Conservation (phyloP, 208 protist species). For the Crithidia brevicula region DNA sequence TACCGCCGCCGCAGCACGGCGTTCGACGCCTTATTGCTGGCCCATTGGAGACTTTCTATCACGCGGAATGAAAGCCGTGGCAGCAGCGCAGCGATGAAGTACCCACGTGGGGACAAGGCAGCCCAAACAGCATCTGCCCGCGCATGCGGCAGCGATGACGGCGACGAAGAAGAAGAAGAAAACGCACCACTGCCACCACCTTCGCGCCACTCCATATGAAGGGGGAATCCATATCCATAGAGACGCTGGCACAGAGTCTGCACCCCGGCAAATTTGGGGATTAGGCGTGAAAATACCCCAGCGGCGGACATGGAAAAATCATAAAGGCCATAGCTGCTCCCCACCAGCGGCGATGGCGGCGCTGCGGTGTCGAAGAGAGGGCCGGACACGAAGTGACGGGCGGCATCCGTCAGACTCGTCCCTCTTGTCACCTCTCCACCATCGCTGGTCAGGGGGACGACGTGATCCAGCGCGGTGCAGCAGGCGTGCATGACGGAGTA, state of each 20-base stretch:
- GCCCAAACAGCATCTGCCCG: constrained; percentile 36
- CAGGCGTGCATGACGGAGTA: constrained; percentile 10
- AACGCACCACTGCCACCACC: background rate
- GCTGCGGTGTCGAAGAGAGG: constrained; percentile 17
- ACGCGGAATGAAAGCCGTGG: constrained; percentile 21
- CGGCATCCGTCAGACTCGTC: background rate
- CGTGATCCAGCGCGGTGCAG: constrained; percentile 17
- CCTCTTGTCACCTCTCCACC: no score
- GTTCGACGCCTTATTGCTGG: background rate
- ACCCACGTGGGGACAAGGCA: constrained; percentile 31
- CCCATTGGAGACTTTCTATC: background rate
- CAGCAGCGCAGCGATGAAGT: constrained; percentile 29
- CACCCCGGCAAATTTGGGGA: constrained; percentile 8
- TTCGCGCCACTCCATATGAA: constrained; percentile 27
- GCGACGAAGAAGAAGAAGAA: no score
- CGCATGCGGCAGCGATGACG: constrained; percentile 5
- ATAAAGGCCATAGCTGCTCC: constrained; percentile 30
- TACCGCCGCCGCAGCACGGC: constrained; percentile 20
- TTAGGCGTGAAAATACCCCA: constrained; percentile 26
- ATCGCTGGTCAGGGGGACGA: constrained; percentile 5
- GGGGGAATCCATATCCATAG: background rate
- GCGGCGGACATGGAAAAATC: constrained; percentile 33
- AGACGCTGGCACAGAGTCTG: constrained; percentile 29
- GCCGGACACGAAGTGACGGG: background rate
- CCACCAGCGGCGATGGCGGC: constrained; percentile 14